Conservation (phyloP, 2,329 filamentous ascomycete genomes). For the Dothiorella sarmentorum region DNA sequence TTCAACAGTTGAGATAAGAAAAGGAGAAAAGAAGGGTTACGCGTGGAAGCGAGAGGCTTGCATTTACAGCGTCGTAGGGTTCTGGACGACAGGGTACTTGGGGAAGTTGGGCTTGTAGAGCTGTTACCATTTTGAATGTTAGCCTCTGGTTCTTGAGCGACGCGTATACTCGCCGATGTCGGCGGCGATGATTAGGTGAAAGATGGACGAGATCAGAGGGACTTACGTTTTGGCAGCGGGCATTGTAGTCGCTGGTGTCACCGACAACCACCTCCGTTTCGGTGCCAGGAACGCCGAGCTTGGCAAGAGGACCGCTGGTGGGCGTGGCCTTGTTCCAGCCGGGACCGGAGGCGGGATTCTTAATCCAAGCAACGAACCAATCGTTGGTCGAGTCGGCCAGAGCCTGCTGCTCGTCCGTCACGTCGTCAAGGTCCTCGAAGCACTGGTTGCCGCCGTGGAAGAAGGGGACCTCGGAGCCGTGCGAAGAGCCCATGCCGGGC, state of each 20-base stretch:
- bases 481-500: constrained; percentile 30
- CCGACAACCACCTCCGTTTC: constrained; percentile 31
- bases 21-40: background rate
- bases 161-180: background rate
- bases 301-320: constrained; percentile 29
- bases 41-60: background rate
- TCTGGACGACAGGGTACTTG: constrained; percentile 25
- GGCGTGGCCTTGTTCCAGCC: constrained; percentile 40
- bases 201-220: background rate
- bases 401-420: constrained; percentile 40
- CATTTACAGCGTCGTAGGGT: constrained; percentile 6
- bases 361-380: constrained; percentile 47
- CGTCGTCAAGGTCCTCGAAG: constrained; percentile 32
- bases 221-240: constrained; percentile 33
- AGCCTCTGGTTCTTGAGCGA: background rate
- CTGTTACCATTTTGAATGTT: background rate
- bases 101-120: constrained; percentile 26
- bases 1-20: background rate
- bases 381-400: constrained; percentile 42
- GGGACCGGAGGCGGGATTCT: constrained; percentile 42
- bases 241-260: constrained; percentile 33
- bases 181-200: background rate
- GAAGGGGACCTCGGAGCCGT: constrained; percentile 45
- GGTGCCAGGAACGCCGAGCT: constrained; percentile 37
- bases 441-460: constrained; percentile 47